phyloP scores from a whole-genome alignment of 495 filamentous ascomycete species.

The Astrocystis sublimbata region DNA sequence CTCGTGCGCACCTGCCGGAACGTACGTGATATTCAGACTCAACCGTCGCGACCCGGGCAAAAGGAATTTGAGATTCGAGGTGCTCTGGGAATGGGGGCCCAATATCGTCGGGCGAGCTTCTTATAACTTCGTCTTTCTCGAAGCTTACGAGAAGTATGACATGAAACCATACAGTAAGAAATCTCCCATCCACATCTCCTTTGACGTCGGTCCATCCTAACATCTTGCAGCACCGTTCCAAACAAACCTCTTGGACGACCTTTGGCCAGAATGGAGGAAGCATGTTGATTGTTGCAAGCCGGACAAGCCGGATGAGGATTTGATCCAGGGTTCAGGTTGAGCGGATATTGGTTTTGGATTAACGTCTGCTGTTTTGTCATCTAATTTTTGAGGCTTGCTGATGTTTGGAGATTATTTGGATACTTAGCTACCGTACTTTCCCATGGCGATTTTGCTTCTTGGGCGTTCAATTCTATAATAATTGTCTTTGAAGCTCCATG shows the following conservation, averaged over 20 bases:
- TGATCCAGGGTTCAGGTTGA: neutral
- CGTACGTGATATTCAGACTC: neutral
- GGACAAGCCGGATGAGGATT: no score
- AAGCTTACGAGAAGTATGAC: neutral
- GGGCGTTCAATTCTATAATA: no score
- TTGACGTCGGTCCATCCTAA: neutral
- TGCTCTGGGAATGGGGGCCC: neutral
- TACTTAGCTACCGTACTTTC: no score
- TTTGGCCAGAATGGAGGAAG: neutral
- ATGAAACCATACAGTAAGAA: conserved; percentile 2
- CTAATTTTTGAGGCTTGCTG: no score
- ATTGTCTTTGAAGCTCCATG: no score
- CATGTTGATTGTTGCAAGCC: neutral
- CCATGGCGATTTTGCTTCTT: no score
- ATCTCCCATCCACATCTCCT: neutral
- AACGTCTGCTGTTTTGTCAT: no score
- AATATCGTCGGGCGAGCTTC: neutral
- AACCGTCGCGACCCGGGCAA: neutral
- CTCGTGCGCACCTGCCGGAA: conserved; percentile 1
- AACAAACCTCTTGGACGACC: neutral
- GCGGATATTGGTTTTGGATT: no score
- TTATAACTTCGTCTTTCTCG: neutral
- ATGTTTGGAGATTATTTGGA: no score
- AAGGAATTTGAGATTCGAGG: neutral
- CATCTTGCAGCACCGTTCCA: neutral